Evolutionary conservation across 2,329 filamentous ascomycete genomes (phyloP), one percentile per base, ranked within the genome.

Genomic region (Zymoseptoria crescenta): DNA sequence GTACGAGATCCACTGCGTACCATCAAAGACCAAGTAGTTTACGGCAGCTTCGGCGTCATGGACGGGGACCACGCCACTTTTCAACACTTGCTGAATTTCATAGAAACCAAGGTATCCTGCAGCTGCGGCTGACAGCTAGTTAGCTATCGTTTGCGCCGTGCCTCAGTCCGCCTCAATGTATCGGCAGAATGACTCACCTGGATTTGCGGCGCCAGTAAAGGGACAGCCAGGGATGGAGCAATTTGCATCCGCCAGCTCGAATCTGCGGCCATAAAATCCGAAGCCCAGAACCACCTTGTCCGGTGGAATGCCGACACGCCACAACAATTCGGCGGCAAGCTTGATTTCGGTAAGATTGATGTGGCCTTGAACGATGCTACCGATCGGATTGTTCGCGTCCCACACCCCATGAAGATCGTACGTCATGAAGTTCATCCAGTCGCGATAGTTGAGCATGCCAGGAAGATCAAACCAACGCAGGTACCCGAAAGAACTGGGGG

Each of bases 331-430:
- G 0, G 79, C 53, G 0, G 71, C 71, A 0, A 63, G 28, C 4
- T 76, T 68, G 19, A 80, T 80, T 64, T 81, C 77, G 1, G 77
- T 78, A 0, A 81, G 56, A 61, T 81, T 80, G 0, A 79, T 78
- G 59, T 81, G 78, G 0, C 67, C 65, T 13, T 70, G 60, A 4
- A 75, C 66, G 10, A 67, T 68, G 0, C 69, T 50, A 0, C 76
- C 77, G 61, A 21, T 30, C 67, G 52, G 52, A 52, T 55, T 52
- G 3, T 35, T 27, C 2, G 41, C 16, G 28, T 59, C 57, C 57
- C 57, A 59, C 35, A 45, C 13, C 0, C 79, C 78, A 59, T 80
- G 76, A 0, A 80, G 59, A 59, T 80, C 76, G 59, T 80, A 80
- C 0, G 70, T 70, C 70, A 80, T 76, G n/a, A 80, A 45, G 58